Conservation (phyloP, 352 stramenopile genomes). For the Phytophthora pinifolia region DNA sequence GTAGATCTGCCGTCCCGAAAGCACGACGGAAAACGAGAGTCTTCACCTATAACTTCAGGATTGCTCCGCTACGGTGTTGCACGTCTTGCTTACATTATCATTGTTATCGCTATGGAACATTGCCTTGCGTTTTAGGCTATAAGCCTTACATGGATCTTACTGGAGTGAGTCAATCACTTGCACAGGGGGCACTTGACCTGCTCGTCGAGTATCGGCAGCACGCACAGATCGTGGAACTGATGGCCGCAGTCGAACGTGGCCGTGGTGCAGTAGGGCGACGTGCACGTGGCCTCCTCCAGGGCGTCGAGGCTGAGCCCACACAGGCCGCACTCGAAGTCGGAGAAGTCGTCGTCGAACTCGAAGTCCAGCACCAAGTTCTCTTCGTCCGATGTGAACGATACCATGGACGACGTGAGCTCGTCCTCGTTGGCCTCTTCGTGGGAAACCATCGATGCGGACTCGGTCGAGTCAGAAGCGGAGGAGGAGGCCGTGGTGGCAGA, state of each 20-base stretch:
- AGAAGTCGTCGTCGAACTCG: slow-evolving; percentile 28
- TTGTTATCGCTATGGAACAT: slow-evolving; percentile 13
- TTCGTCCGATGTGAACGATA: slow-evolving; percentile 35
- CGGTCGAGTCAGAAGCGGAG: slow-evolving; percentile 4
- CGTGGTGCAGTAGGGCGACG: slow-evolving; percentile 24
- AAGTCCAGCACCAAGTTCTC: slow-evolving; percentile 29
- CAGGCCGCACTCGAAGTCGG: slow-evolving; percentile 24
- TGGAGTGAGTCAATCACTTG: slow-evolving; percentile 2
- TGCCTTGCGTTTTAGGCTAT: neutral
- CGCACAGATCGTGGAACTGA: slow-evolving; percentile 37
- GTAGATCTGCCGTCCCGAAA: no score
- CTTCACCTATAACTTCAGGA: no score
- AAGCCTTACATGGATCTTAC: no score
- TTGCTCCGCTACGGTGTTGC: no score
- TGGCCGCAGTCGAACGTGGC: slow-evolving; percentile 38
- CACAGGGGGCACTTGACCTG: slow-evolving; percentile 33
- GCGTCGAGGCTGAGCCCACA: slow-evolving; percentile 29
- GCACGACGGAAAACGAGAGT: no score
- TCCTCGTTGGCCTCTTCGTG: slow-evolving; percentile 9
- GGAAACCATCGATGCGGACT: slow-evolving; percentile 5
- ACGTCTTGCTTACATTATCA: slow-evolving; percentile 23
- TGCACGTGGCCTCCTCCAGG: slow-evolving; percentile 16
- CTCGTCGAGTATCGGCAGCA: slow-evolving; percentile 28
- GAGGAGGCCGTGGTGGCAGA: slow-evolving; percentile 6
- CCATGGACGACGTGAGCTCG: slow-evolving; percentile 22